Evolutionary conservation across 768 basidiomycete genomes (phyloP), one percentile per base, ranked within the genome.

Genomic region (Lyophyllum atratum): DNA sequence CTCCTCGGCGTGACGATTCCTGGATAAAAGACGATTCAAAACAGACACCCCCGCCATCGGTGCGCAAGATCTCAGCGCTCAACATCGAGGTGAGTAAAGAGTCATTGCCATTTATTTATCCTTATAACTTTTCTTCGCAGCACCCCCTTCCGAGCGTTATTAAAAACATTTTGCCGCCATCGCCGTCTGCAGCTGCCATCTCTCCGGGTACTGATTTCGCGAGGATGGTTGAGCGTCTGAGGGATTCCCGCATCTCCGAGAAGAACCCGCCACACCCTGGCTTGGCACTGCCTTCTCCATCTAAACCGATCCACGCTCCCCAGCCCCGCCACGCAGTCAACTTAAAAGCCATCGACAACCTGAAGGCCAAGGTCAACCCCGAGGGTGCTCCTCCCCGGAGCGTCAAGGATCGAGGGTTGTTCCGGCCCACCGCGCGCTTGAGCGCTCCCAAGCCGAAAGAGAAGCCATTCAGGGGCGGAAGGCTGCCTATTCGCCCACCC

Each of bases 401-500:
- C 29, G 12, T 37, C 22, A 56, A 44, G 44, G 52, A 53, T 19
- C 52, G 47, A 6, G 17, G 39, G 15, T 52, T 31, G 17, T 33
- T 52, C 12, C 50, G 34, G 10, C 54, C 56, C 47, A 62, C 61
- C 42, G 58, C 64, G 24, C 62, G 62, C 26, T 37, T 66, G 52
- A 66, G 54, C 52, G 55, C 54, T 44, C 59, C 51, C 19, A 44
- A 46, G 31, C 47, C 62, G 10, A 60, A 60, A 53, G 56, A 65
- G 31, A 59, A 58, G 48, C 62, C 63, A 17, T 62, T 68, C 55
- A 61, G 65, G 43, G 66, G 68, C 37, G 65, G 58, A 21, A 61
- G 52, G 47, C 64, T 67, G n/a, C 67, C 68, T 15, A 52, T 59
- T 48, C 63, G 68, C 10, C 65, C 64, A 43, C 64, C 66, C 4